Conservation (phyloP, 148 eudicot genomes). For the Vaccinium myrtillus region DNA sequence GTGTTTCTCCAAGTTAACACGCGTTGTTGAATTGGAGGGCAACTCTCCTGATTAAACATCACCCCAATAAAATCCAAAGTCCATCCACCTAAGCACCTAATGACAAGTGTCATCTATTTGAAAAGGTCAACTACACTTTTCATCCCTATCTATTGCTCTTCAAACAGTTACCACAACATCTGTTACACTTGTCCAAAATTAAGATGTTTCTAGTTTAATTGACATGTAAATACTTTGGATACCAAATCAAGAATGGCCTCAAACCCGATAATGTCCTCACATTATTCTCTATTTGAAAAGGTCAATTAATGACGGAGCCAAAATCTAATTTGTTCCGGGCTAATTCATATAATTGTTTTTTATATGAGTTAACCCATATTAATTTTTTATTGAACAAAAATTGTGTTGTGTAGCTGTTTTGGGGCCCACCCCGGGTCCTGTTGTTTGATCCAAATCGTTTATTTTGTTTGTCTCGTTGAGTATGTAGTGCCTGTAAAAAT, state of each 20-base stretch:
- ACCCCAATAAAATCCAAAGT: background rate
- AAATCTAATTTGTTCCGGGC: too few relatives aligned
- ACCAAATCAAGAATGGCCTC: background rate
- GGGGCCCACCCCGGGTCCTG: too few relatives aligned
- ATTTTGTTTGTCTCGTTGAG: too few relatives aligned
- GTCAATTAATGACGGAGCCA: too few relatives aligned
- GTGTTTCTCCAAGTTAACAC: background rate
- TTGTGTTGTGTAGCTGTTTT: too few relatives aligned
- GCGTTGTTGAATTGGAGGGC: background rate
- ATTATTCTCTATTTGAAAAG: background rate
- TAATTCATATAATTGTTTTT: too few relatives aligned
- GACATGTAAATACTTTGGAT: background rate
- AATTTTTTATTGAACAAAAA: too few relatives aligned
- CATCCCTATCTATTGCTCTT: background rate
- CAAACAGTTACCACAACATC: background rate
- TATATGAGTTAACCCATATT: too few relatives aligned
- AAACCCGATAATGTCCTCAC: background rate
- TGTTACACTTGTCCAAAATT: conserved; percentile 7
- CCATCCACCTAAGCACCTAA: background rate
- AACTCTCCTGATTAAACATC: background rate
- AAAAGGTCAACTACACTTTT: background rate
- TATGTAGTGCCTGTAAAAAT: too few relatives aligned
- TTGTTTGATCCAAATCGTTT: too few relatives aligned
- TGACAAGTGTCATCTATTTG: conserved; percentile 14
- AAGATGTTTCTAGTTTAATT: background rate